phyloP scores from a whole-genome alignment of 306 rosid species.

The Spatholobus suberectus region DNA sequence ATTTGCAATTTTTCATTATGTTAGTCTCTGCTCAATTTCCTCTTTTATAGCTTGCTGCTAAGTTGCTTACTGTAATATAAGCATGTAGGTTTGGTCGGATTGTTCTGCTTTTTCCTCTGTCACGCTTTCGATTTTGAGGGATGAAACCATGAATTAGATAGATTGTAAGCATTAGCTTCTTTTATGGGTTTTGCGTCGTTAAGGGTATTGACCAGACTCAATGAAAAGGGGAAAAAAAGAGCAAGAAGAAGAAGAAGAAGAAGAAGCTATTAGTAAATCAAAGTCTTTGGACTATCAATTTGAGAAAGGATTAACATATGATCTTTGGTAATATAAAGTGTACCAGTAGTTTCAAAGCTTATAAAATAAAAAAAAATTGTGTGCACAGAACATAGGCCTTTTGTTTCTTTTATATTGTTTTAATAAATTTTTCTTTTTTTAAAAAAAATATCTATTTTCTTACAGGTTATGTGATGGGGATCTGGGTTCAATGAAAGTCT shows the following conservation, averaged over 20 bases:
- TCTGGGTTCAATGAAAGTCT: constrained; percentile 39
- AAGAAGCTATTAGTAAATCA: neutral
- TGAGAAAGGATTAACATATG: constrained; percentile 11
- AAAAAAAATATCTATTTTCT: constrained; percentile 24
- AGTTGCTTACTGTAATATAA: neutral
- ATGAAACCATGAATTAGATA: constrained; percentile 30
- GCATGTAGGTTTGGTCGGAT: no score
- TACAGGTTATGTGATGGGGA: constrained; percentile 34
- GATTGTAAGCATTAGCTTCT: neutral
- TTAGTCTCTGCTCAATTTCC: neutral
- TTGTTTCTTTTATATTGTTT: neutral
- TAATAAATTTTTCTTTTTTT: neutral
- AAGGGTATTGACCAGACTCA: neutral
- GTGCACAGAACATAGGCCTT: neutral
- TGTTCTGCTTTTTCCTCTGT: neutral
- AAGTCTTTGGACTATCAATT: neutral
- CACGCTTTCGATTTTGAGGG: neutral
- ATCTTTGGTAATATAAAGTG: neutral
- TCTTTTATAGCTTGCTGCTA: neutral
- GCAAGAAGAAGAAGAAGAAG: no score
- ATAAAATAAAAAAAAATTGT: neutral
- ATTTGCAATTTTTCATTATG: neutral
- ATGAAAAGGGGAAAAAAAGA: neutral
- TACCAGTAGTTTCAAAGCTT: neutral
- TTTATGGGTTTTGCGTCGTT: neutral